phyloP scores from a whole-genome alignment of 345 rosid genomes.

The Salix arbutifolia region DNA sequence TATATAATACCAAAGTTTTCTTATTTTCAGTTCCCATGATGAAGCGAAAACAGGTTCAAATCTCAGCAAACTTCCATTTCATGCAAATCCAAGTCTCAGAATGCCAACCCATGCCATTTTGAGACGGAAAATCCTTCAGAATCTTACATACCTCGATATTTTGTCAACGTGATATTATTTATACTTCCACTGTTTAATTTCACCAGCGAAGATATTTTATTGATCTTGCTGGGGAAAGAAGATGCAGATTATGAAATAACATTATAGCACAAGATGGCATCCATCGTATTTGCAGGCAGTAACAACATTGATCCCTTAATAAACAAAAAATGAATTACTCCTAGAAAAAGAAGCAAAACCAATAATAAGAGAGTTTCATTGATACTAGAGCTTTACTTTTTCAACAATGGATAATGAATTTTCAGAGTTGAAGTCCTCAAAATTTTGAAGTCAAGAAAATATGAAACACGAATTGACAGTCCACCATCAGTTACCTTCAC shows the following conservation, averaged over 20 bases:
- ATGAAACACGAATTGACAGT: background rate
- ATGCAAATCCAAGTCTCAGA: background rate
- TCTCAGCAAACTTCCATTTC: background rate
- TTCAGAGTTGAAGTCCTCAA: background rate
- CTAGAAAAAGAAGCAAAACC: too few species aligned
- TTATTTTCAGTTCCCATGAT: background rate
- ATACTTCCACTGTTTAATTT: background rate
- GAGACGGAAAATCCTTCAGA: background rate
- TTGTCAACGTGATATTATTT: background rate
- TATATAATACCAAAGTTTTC: background rate
- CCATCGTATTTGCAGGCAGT: background rate
- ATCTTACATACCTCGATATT: background rate
- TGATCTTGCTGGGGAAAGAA: background rate
- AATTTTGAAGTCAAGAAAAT: background rate
- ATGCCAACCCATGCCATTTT: background rate
- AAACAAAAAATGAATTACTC: background rate
- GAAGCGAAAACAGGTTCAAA: background rate
- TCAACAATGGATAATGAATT: background rate
- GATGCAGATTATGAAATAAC: background rate
- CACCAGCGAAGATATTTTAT: background rate
- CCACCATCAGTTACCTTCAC: conserved; percentile 53
- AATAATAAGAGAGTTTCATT: too few species aligned
- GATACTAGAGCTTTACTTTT: background rate
- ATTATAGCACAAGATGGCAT: background rate
- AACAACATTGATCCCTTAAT: background rate